Conservation (phyloP, 1,139 yeast species). For the Pichia sp. region DNA sequence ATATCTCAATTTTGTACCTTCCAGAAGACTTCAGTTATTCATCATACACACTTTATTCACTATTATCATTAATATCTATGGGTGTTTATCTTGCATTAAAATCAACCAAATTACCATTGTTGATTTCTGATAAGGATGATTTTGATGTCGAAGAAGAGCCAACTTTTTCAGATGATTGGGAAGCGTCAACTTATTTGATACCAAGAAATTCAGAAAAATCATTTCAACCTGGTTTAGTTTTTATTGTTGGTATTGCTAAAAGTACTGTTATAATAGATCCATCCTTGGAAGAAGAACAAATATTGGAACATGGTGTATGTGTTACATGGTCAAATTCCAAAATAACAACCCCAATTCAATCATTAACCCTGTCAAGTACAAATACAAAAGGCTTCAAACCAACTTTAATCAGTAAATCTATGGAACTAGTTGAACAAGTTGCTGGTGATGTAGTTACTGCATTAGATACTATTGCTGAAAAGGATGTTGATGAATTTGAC, state of each 20-base stretch:
- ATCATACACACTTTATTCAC: conserved; percentile 51
- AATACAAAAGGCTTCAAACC: conserved; percentile 29
- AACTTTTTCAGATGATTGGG: conserved; percentile 86
- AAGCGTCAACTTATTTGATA: conserved; percentile 44
- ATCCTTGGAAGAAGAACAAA: conserved; percentile 76
- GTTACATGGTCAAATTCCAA: conserved; percentile 62
- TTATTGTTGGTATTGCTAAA: conserved; percentile 72
- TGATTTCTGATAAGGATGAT: conserved; percentile 52
- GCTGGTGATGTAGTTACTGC: conserved; percentile 29
- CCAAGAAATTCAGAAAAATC: conserved; percentile 21
- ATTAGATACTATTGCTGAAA: conserved; percentile 25
- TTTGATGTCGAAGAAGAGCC: conserved; percentile 77
- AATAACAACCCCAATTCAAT: conserved; percentile 59
- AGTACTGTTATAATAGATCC: conserved; percentile 71
- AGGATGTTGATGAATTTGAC: conserved; percentile 25
- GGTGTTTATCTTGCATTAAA: conserved; percentile 75
- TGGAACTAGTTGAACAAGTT: conserved; percentile 27
- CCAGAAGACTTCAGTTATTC: conserved; percentile 37
- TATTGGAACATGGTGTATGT: conserved; percentile 74
- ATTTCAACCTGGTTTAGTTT: conserved; percentile 67
- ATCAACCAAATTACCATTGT: conserved; percentile 68
- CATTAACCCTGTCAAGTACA: conserved; percentile 42
- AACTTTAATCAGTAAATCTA: conserved; percentile 27
- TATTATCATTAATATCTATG: conserved; percentile 66
- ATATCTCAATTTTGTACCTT: conserved; percentile 67